Evolutionary conservation across 495 filamentous ascomycete species (phyloP), one percentile per base, ranked within the genome.

Genomic region (Aspergillus sclerotiicarbonarius): DNA sequence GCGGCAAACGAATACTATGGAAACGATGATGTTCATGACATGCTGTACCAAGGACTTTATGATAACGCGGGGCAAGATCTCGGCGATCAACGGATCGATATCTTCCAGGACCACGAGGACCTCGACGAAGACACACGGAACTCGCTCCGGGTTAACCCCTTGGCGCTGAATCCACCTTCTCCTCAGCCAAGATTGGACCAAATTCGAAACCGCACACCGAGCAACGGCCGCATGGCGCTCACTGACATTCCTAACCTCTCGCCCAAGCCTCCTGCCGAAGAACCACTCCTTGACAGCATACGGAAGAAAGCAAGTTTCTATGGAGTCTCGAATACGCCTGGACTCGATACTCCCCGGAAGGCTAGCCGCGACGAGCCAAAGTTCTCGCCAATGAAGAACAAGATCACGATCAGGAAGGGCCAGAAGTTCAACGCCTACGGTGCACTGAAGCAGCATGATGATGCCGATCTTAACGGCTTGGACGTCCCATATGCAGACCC

Each of bases 151-250:
- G 74, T 81, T 58, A 79, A 81, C 58, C 81, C 81, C 0, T 62
- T 84, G 19, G 72, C 73, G 59, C 71, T 82, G 60, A 82, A 83
- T 53, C 81, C 81, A 13, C 81, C 81, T 13, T 81, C 80, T 0
- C 80, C 81, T 1, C 77, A 75, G 30, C 74, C 75, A 12, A 54
- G 61, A 39, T 47, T 64, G 8, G 56, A 50, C 4, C 56, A 69
- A 6, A 61, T 46, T 30, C 51, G 62, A 10, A 64, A 66, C 29
- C 61, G 67, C 6, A 51, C 61, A 1, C 56, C 46, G 33, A 58
- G 62, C 31, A 57, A 25, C 25, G 25, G 65, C 31, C 72, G 69
- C 64, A 61, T 61, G 54, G 71, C 62, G 0, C 60, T 80, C 21
- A 60, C 62, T 8, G 72, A 77, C 20, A 73, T 72, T 20, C 70